Evolutionary conservation across 208 protist species (phyloP).

Genomic region (Trypanosoma cruzi): DNA sequence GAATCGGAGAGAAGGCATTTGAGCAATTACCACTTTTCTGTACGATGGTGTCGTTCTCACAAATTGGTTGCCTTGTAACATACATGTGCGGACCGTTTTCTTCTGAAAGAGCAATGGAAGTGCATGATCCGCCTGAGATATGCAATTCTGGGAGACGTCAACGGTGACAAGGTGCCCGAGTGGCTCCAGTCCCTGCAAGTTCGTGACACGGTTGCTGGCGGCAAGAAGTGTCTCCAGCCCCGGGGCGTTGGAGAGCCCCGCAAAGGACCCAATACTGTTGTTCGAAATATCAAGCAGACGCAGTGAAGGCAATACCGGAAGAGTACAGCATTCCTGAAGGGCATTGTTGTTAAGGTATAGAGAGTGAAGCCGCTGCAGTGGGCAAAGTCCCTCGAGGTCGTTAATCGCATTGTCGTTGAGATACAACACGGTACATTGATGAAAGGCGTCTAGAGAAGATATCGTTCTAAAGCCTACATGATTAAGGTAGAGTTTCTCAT

Average conservation of each 20-base stretch:
- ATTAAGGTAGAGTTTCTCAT: slow-evolving; percentile 94
- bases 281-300: slow-evolving; percentile 84
- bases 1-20: slow-evolving; percentile 52
- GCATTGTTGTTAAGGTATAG: slow-evolving; percentile 92
- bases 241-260: slow-evolving; percentile 41
- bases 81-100: slow-evolving; percentile 61
- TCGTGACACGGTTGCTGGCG: slow-evolving; percentile 44
- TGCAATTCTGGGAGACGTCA: slow-evolving; percentile 51
- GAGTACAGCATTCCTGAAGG: slow-evolving; percentile 55
- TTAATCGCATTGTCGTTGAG: slow-evolving; percentile 91
- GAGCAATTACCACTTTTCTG: slow-evolving; percentile 78
- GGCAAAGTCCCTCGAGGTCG: slow-evolving; percentile 72
- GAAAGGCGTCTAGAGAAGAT: slow-evolving; percentile 69
- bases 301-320: slow-evolving; percentile 69
- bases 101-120: slow-evolving; percentile 18
- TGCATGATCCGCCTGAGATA: slow-evolving; percentile 22
- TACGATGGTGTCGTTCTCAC: slow-evolving; percentile 51
- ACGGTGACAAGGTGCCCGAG: slow-evolving; percentile 28
- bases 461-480: slow-evolving; percentile 83
- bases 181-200: slow-evolving; percentile 27
- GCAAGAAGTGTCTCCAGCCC: slow-evolving; percentile 59
- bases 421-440: slow-evolving; percentile 86
- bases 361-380: slow-evolving; percentile 54
- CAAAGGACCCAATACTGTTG: slow-evolving; percentile 60
- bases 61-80: slow-evolving; percentile 84